These are phyloP conservation scores for Kazachstania africana DNA, from an alignment of 805 yeast species.

Conservation along the genomic window DNA sequence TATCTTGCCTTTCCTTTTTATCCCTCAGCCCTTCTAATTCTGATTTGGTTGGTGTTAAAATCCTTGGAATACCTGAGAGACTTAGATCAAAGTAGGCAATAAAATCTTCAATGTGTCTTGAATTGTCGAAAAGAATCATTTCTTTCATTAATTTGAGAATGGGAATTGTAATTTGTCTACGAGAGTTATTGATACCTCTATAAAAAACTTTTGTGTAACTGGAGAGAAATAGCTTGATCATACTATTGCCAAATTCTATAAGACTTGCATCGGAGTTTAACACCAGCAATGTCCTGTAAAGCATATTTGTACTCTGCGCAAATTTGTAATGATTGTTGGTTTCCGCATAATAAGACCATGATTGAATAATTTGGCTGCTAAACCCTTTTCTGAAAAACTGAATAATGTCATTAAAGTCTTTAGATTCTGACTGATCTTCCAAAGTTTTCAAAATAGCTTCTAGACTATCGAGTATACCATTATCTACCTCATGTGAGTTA, in stretches of 20 bases:
- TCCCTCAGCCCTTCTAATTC: constrained; percentile 32
- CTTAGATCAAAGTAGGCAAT: constrained; percentile 58
- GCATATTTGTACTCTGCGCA: constrained; percentile 31
- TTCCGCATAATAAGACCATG: constrained; percentile 38
- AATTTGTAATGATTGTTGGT: constrained; percentile 41
- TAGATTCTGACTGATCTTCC: constrained; percentile 9
- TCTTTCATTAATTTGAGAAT: constrained; percentile 44
- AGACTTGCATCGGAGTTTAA: constrained; percentile 10
- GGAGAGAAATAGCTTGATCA: constrained; percentile 39
- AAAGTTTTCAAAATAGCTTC: constrained; percentile 13
- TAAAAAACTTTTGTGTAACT: constrained; percentile 53
- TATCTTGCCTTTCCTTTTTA: constrained; percentile 25
- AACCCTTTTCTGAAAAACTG: constrained; percentile 28
- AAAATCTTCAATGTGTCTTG: constrained; percentile 44
- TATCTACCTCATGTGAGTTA: constrained; percentile 16
- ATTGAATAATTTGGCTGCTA: constrained; percentile 29
- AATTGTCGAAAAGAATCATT: constrained; percentile 38
- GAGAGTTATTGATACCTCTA: constrained; percentile 48
- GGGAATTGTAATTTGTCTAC: constrained; percentile 51
- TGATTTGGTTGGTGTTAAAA: constrained; percentile 40
- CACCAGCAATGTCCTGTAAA: constrained; percentile 29
- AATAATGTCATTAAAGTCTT: constrained; percentile 17
- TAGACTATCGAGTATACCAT: constrained; percentile 19
- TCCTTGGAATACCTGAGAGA: constrained; percentile 46
- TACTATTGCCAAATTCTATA: constrained; percentile 11